Evolutionary conservation across 805 yeast genomes (phyloP), one percentile per base, ranked within the genome.

Genomic region (Sugiyamaella floridensis): DNA sequence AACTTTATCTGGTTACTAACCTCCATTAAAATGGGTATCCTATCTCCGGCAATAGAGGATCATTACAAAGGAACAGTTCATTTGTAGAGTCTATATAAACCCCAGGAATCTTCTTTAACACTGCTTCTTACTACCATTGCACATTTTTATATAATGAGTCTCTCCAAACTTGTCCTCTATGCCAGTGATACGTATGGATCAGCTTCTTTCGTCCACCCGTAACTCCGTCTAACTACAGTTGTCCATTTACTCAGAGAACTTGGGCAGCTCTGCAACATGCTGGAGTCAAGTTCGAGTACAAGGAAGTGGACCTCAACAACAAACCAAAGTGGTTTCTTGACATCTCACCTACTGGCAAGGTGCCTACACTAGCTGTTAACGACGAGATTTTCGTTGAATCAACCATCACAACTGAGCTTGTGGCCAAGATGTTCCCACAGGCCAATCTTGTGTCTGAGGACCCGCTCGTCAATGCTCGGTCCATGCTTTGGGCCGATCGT

Each of bases 161-260:
- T 14, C n/a, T 32, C 48, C 11, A 45, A 45, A 28, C 29, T 45
- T 32, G 41, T 45, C 18, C 34, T 45, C 34, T 45, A 45, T 22
- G n/a, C 41, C 41, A 45, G 40, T 15, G 15, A 45, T 45, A 14
- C 41, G 48, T 45, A 45, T 15, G 48, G 26, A 43, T 7, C 11
- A 29, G 7, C 11, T 10, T 9, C 14, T 20, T 5, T 10, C 14
- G 32, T 11, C 22, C 11, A 22, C 15, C 3, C 46, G 16, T 20
- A 20, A 10, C 16, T 16, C 26, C 26, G 26, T 19, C 52, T 49
- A 43, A 43, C 41, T 15, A 14, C 22, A 52, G 55, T 16, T 63
- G 67, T 48, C 67, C 67, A 2, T 63, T 63, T 61, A 67, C 67
- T 11, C 62, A 61, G 20, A 59, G 67, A 26, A 59, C 67, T 18